Conservation (phyloP, 257 asterid species). For the Catharanthus roseus region DNA sequence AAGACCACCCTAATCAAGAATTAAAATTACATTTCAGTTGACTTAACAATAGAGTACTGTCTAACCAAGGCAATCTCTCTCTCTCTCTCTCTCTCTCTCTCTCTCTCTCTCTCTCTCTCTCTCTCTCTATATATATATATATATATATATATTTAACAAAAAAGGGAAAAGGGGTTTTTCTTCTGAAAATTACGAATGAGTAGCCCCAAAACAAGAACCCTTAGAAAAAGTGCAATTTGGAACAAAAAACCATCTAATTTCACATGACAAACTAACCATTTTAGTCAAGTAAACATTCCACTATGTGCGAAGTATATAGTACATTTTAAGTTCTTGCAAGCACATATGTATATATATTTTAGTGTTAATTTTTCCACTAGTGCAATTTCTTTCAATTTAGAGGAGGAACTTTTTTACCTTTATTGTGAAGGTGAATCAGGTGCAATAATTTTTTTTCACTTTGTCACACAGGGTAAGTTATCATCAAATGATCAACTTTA, state of each 20-base stretch:
- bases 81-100: no score
- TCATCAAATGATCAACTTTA: not conserved
- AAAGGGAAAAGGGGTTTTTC: no score
- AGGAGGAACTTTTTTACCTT: not conserved
- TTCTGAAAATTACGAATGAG: not conserved
- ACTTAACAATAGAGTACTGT: no score
- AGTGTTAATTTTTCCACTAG: not conserved
- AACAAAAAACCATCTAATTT: not conserved
- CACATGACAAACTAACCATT: slow-evolving; percentile 6
- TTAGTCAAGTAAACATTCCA: slow-evolving; percentile 2
- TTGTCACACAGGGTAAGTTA: slow-evolving; percentile 1
- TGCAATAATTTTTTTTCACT: not conserved
- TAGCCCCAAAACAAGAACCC: not conserved
- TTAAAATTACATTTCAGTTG: no score
- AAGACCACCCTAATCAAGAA: no score
- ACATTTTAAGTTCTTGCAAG: not conserved
- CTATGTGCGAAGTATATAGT: not conserved
- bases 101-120: no score
- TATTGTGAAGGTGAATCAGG: not conserved
- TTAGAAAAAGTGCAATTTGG: not conserved
- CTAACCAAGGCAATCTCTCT: no score
- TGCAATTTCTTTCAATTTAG: not conserved
- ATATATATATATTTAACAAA: no score
- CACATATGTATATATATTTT: not conserved
- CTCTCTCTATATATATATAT: no score